These are phyloP conservation scores for Trichoderma atroviride DNA, from an alignment of 2,329 filamentous ascomycete genomes.

Conservation along the genomic window DNA sequence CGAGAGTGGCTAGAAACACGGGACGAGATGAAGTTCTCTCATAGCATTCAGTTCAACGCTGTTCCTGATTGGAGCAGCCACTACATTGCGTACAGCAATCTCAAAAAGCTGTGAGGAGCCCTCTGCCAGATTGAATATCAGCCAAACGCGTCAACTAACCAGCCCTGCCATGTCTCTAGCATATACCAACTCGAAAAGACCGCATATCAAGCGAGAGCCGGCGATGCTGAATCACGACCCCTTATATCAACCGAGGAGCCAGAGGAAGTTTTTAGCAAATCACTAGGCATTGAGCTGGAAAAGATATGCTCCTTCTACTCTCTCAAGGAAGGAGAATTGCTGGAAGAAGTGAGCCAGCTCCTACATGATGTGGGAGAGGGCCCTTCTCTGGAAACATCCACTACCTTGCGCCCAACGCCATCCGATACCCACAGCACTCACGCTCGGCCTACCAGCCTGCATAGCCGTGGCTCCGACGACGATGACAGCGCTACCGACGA, in stretches of 20 bases:
- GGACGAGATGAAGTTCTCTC: slow-evolving; percentile 99
- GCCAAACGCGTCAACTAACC: not conserved
- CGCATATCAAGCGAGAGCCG: slow-evolving; percentile 62
- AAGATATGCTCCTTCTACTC: slow-evolving; percentile 92
- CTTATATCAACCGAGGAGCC: slow-evolving; percentile 75
- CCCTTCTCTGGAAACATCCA: slow-evolving; percentile 53
- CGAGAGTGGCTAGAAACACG: slow-evolving; percentile 69
- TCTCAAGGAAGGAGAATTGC: slow-evolving; percentile 85
- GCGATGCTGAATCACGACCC: slow-evolving; percentile 82
- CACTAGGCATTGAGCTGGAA: slow-evolving; percentile 86
- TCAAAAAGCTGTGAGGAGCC: slow-evolving; percentile 87
- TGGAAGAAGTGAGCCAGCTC: slow-evolving; percentile 77
- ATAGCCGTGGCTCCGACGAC: slow-evolving; percentile 50
- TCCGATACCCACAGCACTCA: slow-evolving; percentile 34
- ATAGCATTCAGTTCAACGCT: slow-evolving; percentile 98
- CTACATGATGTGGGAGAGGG: slow-evolving; percentile 66
- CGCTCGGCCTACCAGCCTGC: slow-evolving; percentile 40
- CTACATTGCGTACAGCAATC: slow-evolving; percentile 97
- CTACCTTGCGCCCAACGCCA: slow-evolving; percentile 41
- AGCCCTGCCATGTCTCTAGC: slow-evolving; percentile 48
- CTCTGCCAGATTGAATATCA: not conserved
- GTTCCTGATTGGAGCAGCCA: slow-evolving; percentile 99
- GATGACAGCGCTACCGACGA: slow-evolving; percentile 65
- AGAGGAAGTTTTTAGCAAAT: slow-evolving; percentile 77
- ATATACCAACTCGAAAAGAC: slow-evolving; percentile 95